Evolutionary conservation across 768 basidiomycete genomes (phyloP).

Genomic region (Exsudoporus frostii): DNA sequence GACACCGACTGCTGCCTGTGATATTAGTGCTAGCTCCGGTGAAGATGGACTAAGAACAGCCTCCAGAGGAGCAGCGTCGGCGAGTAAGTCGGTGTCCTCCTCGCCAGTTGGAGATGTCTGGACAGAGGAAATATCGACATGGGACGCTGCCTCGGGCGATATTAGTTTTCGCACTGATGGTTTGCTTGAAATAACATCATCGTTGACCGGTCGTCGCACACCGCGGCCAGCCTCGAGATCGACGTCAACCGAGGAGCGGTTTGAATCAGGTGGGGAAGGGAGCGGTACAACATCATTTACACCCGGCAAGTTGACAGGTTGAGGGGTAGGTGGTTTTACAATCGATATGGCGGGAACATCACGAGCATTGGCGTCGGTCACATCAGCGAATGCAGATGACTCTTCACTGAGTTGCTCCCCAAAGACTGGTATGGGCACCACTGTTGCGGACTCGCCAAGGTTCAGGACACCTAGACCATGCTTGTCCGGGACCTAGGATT

Average conservation of each 20-base stretch:
- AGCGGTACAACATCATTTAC: conserved; percentile 51
- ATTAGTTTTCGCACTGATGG: conserved; percentile 8
- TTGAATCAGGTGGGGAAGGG: conserved; percentile 45
- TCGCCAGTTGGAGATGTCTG: conserved; percentile 21
- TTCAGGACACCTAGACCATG: conserved; percentile 42
- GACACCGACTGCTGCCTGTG: conserved; percentile 1
- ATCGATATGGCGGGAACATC: conserved; percentile 56
- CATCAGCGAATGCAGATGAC: conserved; percentile 21
- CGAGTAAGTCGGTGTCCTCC: conserved; percentile 50
- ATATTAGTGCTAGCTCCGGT: conserved; percentile 2
- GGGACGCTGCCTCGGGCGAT: conserved; percentile 8
- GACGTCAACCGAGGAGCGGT: conserved; percentile 34
- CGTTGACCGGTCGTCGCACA: conserved; percentile 33
- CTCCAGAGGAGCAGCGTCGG: conserved; percentile 40
- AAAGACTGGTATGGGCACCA: conserved; percentile 64
- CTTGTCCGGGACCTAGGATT: conserved; percentile 40
- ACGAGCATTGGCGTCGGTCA: conserved; percentile 19
- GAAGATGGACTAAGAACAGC: conserved; percentile 31
- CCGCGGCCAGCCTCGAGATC: conserved; percentile 42
- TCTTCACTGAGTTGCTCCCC: conserved; percentile 29
- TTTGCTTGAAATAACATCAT: conserved; percentile 14
- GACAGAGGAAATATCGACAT: conserved; percentile 15
- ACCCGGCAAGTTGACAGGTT: conserved; percentile 68
- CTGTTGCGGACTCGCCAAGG: conserved; percentile 44
- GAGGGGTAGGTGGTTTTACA: conserved; percentile 68